A percentile compares a stretch with the other conserved stretches of the same genome.
These are phyloP conservation scores for Talaromyces sp. DNA, from an alignment of 2,329 filamentous ascomycete species.

Conservation along the genomic window DNA sequence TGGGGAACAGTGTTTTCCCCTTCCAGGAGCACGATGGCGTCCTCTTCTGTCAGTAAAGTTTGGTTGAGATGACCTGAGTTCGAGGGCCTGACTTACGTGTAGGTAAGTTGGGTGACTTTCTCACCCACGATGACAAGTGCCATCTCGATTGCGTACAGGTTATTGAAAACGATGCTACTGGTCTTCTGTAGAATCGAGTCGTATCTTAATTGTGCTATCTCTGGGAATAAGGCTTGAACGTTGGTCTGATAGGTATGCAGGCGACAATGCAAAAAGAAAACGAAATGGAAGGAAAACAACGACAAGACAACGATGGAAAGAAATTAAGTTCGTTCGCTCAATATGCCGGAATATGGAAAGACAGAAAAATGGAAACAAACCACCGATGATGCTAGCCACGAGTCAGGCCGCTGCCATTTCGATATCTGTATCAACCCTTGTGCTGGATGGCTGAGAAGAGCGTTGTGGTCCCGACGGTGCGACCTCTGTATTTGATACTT, in stretches of 20 bases:
- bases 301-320: not conserved
- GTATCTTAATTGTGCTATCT: not conserved
- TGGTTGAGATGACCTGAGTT: too few relatives aligned
- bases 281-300: not conserved
- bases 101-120: too few relatives aligned
- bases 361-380: not conserved
- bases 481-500: not conserved
- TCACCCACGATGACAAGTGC: not conserved
- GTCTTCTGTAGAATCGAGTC: not conserved
- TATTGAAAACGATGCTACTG: not conserved
- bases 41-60: too few relatives aligned
- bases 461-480: not conserved
- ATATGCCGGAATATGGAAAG: not conserved
- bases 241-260: not conserved
- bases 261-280: not conserved
- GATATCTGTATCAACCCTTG: not conserved
- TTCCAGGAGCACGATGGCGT: too few relatives aligned
- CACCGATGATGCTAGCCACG: not conserved
- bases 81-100: too few relatives aligned
- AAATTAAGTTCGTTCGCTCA: not conserved
- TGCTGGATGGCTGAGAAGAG: not conserved
- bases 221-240: not conserved
- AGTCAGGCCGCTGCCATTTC: slow-evolving; percentile 2
- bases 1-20: too few relatives aligned
- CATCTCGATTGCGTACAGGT: not conserved